Evolutionary conservation across 768 basidiomycete genomes (phyloP).

Genomic region (Hygrocybe punicea): DNA sequence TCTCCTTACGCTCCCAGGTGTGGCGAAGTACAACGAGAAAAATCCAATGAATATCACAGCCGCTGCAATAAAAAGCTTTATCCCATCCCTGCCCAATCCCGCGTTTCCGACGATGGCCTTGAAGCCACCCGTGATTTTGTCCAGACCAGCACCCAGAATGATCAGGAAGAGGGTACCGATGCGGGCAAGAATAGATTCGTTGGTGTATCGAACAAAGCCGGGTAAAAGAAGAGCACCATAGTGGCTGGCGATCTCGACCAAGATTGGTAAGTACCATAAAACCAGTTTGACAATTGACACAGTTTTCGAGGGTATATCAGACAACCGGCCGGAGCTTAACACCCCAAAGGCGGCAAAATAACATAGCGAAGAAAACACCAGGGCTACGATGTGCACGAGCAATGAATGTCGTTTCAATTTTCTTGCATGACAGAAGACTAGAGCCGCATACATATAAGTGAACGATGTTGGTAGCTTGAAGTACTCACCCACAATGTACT

Average conservation of each 20-base stretch:
- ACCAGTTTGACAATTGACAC: neutral
- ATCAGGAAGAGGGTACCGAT: neutral
- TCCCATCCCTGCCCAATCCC: neutral
- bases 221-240: neutral
- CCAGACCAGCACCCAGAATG: conserved; percentile 1
- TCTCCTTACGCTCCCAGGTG: neutral
- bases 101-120: conserved; percentile 3
- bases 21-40: conserved; percentile 1
- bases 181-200: neutral
- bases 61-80: neutral
- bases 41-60: neutral
- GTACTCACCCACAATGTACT: neutral
- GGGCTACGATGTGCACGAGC: neutral
- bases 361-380: neutral
- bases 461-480: too few species aligned
- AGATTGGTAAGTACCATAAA: neutral
- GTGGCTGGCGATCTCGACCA: neutral
- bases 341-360: neutral
- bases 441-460: too few species aligned
- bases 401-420: neutral
- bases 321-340: neutral
- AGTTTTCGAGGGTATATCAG: neutral
- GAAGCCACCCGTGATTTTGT: conserved; percentile 5
- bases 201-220: neutral
- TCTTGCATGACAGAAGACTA: neutral